Evolutionary conservation across 1,139 yeast genomes (phyloP).

Genomic region (Saccharomycopsis hybrid): DNA sequence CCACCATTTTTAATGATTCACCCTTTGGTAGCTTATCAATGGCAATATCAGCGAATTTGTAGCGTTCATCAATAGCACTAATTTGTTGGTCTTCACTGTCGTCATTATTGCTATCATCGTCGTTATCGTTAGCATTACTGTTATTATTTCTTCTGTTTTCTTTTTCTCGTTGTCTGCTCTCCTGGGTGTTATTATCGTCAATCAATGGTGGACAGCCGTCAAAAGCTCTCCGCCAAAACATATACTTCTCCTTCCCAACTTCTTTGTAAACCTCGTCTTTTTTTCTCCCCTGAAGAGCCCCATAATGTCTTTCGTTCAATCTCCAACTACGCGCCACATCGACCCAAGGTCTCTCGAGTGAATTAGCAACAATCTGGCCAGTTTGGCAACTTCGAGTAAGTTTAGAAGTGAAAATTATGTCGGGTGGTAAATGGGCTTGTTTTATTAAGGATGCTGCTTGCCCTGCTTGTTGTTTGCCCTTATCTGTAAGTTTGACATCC

Average conservation of each 20-base stretch:
- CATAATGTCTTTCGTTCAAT: constrained; percentile 74
- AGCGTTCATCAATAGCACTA: constrained; percentile 42
- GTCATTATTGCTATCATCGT: no score
- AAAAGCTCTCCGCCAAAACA: constrained; percentile 61
- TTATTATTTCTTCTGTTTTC: constrained; percentile 27
- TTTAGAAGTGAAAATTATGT: constrained; percentile 57
- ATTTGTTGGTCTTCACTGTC: constrained; percentile 19
- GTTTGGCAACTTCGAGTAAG: constrained; percentile 62
- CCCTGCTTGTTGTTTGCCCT: constrained; percentile 57
- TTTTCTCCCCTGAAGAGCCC: constrained; percentile 64
- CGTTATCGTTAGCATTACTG: no score
- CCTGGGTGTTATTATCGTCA: no score
- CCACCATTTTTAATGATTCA: constrained; percentile 65
- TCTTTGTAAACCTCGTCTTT: constrained; percentile 46
- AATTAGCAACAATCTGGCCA: constrained; percentile 50
- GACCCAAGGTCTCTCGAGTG: constrained; percentile 39
- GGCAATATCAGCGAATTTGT: constrained; percentile 28
- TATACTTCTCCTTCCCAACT: constrained; percentile 55
- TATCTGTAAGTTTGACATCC: constrained; percentile 57
- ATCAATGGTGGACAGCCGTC: constrained; percentile 62
- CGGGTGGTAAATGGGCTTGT: constrained; percentile 38
- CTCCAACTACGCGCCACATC: constrained; percentile 59
- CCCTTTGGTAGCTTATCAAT: constrained; percentile 46
- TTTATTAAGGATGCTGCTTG: constrained; percentile 50
- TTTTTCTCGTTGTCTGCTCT: no score